These are phyloP conservation scores for Eucalyptus tenuipes DNA, from an alignment of 345 rosid species.

Conservation along the genomic window DNA sequence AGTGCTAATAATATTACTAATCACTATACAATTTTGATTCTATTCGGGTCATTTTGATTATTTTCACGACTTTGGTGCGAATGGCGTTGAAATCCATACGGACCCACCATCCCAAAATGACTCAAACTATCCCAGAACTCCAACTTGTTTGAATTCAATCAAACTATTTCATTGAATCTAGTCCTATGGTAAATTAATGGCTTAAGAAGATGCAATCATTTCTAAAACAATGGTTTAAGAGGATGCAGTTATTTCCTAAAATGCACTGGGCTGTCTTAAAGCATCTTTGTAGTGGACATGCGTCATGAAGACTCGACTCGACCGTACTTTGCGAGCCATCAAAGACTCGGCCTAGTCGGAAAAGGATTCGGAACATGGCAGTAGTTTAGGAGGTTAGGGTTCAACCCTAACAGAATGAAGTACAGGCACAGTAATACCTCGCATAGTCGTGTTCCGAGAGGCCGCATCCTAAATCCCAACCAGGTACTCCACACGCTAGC, in stretches of 20 bases:
- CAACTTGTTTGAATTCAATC: neutral
- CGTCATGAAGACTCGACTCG: neutral
- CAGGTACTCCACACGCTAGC: neutral
- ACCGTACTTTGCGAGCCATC: neutral
- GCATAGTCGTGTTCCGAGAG: neutral
- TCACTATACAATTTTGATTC: rapidly evolving
- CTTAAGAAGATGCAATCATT: neutral
- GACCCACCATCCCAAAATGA: neutral
- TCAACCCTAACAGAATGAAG: neutral
- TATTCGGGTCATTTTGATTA: neutral
- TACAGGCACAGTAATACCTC: neutral
- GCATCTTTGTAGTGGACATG: neutral
- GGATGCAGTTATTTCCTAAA: neutral
- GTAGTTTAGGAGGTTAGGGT: neutral
- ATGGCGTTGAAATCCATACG: rapidly evolving
- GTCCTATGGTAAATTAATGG: neutral
- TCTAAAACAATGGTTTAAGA: neutral
- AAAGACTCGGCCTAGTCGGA: neutral
- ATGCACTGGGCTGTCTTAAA: neutral
- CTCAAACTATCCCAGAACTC: neutral
- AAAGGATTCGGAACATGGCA: neutral
- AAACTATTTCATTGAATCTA: neutral
- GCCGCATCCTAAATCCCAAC: neutral
- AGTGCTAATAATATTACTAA: neutral
- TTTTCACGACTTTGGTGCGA: neutral